A percentile compares a stretch with the other conserved stretches of the same genome.
These are phyloP conservation scores for Colletotrichum sp. DNA, from an alignment of 2,329 filamentous ascomycete species.

Conservation along the genomic window DNA sequence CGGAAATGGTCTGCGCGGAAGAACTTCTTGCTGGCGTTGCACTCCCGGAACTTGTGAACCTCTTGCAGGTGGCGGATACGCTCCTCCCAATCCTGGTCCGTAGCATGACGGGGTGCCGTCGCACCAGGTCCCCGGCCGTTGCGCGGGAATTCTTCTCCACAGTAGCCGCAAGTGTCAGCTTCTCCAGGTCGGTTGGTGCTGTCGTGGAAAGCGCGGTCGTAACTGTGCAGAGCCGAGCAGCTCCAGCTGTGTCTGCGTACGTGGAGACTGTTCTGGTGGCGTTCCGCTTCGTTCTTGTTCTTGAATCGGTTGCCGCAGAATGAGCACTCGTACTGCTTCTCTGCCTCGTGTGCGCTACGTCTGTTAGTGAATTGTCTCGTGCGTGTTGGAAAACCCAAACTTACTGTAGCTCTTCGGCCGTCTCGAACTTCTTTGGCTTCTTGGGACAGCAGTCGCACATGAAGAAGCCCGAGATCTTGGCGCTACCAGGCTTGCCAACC, in stretches of 20 bases:
- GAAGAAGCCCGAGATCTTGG: conserved; percentile 59
- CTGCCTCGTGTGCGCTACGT: conserved; percentile 81
- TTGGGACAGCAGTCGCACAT: conserved; percentile 97
- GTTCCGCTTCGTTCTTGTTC: conserved; percentile 97
- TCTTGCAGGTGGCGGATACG: conserved; percentile 87
- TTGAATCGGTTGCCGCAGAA: conserved; percentile 97
- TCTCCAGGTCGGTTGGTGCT: conserved; percentile 71
- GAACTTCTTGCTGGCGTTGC: conserved; percentile 98
- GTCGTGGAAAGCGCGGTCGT: conserved; percentile 85
- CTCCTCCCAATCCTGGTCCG: conserved; percentile 86
- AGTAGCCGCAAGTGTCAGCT: conserved; percentile 90
- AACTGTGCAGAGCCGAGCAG: conserved; percentile 82
- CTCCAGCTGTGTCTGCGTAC: conserved; percentile 95
- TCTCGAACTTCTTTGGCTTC: conserved; percentile 95
- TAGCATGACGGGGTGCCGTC: conserved; percentile 53
- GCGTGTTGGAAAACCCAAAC: conserved; percentile 30
- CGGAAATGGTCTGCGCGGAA: conserved; percentile 97
- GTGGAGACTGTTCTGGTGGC: conserved; percentile 95
- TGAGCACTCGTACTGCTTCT: conserved; percentile 94
- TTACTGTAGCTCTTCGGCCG: conserved; percentile 82
- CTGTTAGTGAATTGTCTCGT: conserved; percentile 24
- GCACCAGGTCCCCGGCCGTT: conserved; percentile 48
- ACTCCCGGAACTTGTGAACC: conserved; percentile 96
- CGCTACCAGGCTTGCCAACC: conserved; percentile 48
- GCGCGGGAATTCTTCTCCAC: conserved; percentile 83